Base-by-base conservation (phyloP, 148 eudicot species). In the Hydrangea macrophylla region DNA sequence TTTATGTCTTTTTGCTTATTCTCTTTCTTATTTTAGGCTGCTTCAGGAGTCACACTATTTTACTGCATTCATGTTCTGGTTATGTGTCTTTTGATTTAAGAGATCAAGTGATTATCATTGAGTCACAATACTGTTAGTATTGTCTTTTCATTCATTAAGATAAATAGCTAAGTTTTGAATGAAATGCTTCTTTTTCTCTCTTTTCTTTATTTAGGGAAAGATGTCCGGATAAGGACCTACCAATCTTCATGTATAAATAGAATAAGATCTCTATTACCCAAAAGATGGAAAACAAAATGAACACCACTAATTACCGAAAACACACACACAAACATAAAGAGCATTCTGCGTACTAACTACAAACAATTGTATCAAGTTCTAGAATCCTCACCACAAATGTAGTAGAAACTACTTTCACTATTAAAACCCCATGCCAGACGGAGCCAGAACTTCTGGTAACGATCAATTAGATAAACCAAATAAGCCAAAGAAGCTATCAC, bases 401-500 rank as follows among this genome's bases (percentile, higher is more conserved):
- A 90, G 81, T 88, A 94, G 76, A 94, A 94, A 71, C 92, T 90
- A 58, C 74, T 26, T 56, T 73, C 86, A 71, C 82, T 88, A 58
- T 86, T 88, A 72, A 90, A 94, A 39, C 88, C 84, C 92, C 97
- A 88, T 58, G 81, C 76, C 40, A 73, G 81, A 64, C 86, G 90
- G 51, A 94, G 89, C 98, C 98, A 85, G 69, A 73, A 86, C 55
- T 80, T 83, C 84, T 85, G 85, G 70, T 76, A 86, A 54, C 89
- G 75, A 79, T 93, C 98, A 73, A 87, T 63, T 69, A 90, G 71
- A 80, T 82, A 85, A 62, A 93, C 89, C 67, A 86, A 60, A 81
- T 90, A 93, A 68, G 95, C 84, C 76, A 93, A 75, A 45, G 81
- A 70, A 64, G 90, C 68, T 73, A 93, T 93, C 48, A 93, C 92